Evolutionary conservation across 768 basidiomycete genomes (phyloP).

Genomic region (Lentinula lateritia): DNA sequence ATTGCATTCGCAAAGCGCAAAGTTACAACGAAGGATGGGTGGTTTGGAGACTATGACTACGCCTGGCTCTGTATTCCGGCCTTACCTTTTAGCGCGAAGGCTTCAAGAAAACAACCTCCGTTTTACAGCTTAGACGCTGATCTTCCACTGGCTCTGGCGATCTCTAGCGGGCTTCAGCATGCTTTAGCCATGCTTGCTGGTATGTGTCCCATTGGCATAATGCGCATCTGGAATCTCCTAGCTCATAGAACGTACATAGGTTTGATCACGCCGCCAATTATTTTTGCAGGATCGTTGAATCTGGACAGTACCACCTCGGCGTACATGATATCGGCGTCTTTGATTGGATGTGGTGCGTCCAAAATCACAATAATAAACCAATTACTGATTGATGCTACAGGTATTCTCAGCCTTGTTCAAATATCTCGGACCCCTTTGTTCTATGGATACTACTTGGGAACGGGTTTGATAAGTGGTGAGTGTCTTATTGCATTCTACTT

Average conservation of each 20-base stretch:
- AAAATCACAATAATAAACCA: background rate
- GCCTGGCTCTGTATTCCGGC: conserved; percentile 65
- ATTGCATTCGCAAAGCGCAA: conserved; percentile 14
- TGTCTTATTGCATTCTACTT: background rate
- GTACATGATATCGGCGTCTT: conserved; percentile 77
- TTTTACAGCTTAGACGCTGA: conserved; percentile 74
- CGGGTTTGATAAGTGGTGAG: conserved; percentile 51
- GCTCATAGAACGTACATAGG: conserved; percentile 23
- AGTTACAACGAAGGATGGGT: conserved; percentile 49
- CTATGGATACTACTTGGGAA: conserved; percentile 63
- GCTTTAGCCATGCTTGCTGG: conserved; percentile 74
- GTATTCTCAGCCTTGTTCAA: conserved; percentile 72
- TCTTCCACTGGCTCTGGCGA: conserved; percentile 67
- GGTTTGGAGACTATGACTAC: conserved; percentile 85
- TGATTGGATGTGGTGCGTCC: conserved; percentile 69
- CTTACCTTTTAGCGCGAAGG: conserved; percentile 48
- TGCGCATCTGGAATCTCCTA: background rate
- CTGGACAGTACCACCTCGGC: conserved; percentile 54
- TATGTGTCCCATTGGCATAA: background rate
- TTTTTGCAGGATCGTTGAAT: conserved; percentile 60
- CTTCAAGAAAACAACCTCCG: conserved; percentile 42
- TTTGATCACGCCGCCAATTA: conserved; percentile 79
- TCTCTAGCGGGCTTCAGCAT: conserved; percentile 70
- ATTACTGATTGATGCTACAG: conserved; percentile 23
- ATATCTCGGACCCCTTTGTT: conserved; percentile 67